Evolutionary conservation across 768 basidiomycete species (phyloP), one percentile per base, ranked within the genome.

Genomic region (Suillus luteus): DNA sequence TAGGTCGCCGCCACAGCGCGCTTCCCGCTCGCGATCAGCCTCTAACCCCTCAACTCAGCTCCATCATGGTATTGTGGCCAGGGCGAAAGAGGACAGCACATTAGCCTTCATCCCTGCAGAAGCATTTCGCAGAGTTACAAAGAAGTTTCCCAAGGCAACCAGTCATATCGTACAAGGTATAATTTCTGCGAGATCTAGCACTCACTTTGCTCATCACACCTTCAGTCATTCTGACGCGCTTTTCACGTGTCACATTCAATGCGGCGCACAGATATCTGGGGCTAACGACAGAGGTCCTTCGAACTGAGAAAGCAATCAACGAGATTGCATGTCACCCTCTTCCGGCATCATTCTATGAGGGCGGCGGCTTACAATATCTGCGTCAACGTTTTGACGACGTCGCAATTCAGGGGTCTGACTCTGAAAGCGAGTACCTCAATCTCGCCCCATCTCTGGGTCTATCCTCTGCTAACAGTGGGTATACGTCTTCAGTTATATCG

Each of bases 101-200:
- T 80, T 99, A 22, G 97, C 96, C n/a, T 96, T 99, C 11, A 99
- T 99, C 62, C 97, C 97, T 31, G 96, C 97, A 2, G 95, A 98
- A 74, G 97, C 96, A 5, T 99, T 99, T 78, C 83, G 91, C 62
- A 83, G 95, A 58, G 79, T 99, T 46, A 98, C 96, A 3, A 93
- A 96, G 77, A 95, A 96, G 73, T 97, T 91, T 69, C 97, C 97
- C 0, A 99, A 99, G 71, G 95, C 97, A 3, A 93, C 95, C 43
- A 95, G 96, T 5, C 95, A 96, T 70, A 95, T 98, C 64, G 94
- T 97, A 0, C 93, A 96, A 85, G 94, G 95, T 88, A 71, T 41
- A 19, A 15, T 72, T 65, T 7, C 51, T 35, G 46, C 43, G 27
- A 0, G 64, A 27, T 10, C 48, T 24, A 43, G 38, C 24, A n/a